Base-by-base conservation (phyloP, 345 rosid genomes). In the Physaria fendleri region DNA sequence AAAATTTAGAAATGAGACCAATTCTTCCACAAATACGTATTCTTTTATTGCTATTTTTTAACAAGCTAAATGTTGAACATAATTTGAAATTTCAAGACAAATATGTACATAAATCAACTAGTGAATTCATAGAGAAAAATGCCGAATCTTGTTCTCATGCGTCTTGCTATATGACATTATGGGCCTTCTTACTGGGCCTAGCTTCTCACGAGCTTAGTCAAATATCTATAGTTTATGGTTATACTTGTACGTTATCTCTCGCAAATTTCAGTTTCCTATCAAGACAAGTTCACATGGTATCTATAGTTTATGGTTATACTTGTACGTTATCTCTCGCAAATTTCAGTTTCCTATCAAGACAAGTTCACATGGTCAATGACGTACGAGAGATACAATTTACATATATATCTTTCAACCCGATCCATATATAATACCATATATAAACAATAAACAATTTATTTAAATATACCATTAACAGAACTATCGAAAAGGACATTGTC, bases 331-430 rank as follows among this genome's bases (percentile, higher is more conserved):
- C 15, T 54, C 8, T 18, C 35, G 3, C 3, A 6, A 4, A 27
- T 24, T 64, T 65, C 56, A 35, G 50, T 56, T 66, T 46, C 57
- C 20, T n/a, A 41, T 39, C 14, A 56, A 56, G 41, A 48, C 71
- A 66, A 40, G 30, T 11, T 48, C 71, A 58, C 52, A 49, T 58
- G n/a, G n/a, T n/a, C n/a, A n/a, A n/a, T n/a, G 71, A 20, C 42
- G 28, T 48, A 48, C 37, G 15, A 32, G 28, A 32, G 39, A 6
- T 12, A 20, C 40, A 30, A 51, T 4, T 32, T 11, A 50, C 39
- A 30, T 29, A 16, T 33, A 10, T 30, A 50, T 50, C 56, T 51
- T 13, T 51, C 56, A 13, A 17, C 18, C 47, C 17, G 35, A 27
- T 65, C 47, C 12, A 24, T 44, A 38, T 34, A 42, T 30, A 6